These are phyloP conservation scores for Hypholoma fasciculare DNA, from an alignment of 768 basidiomycete species.

Conservation along the genomic window DNA sequence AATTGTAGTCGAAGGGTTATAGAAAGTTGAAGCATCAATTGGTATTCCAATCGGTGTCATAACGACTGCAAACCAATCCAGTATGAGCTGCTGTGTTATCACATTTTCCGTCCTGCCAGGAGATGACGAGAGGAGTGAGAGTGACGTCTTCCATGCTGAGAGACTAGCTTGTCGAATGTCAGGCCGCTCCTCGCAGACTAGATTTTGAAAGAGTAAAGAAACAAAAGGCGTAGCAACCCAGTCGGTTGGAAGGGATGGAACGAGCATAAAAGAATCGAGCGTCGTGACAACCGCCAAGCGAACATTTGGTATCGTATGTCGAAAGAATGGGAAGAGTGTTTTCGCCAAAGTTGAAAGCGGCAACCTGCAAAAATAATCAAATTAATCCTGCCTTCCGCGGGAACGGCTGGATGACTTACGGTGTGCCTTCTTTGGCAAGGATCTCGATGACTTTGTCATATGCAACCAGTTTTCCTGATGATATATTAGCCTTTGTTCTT, in stretches of 20 bases:
- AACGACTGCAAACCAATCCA: slow-evolving; percentile 85
- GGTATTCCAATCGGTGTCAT: slow-evolving; percentile 89
- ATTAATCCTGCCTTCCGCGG: not conserved
- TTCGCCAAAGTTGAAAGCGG: slow-evolving; percentile 83
- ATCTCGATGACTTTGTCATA: slow-evolving; percentile 78
- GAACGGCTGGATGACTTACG: slow-evolving; percentile 51
- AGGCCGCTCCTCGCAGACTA: slow-evolving; percentile 84
- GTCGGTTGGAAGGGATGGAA: slow-evolving; percentile 67
- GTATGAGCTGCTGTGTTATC: slow-evolving; percentile 57
- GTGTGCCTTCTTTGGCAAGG: slow-evolving; percentile 63
- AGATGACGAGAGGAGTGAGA: slow-evolving; percentile 50
- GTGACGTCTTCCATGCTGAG: slow-evolving; percentile 70
- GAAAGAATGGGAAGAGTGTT: slow-evolving; percentile 93
- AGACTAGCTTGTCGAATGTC: slow-evolving; percentile 81
- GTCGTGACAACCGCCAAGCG: slow-evolving; percentile 92
- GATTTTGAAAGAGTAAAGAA: slow-evolving; percentile 88
- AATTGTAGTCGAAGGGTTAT: slow-evolving; percentile 53
- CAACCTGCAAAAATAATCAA: slow-evolving; percentile 42
- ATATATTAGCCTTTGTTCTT: slow-evolving; percentile 4
- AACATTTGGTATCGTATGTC: slow-evolving; percentile 93
- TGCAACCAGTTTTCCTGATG: slow-evolving; percentile 76
- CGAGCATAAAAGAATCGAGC: slow-evolving; percentile 81
- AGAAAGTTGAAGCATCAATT: slow-evolving; percentile 70
- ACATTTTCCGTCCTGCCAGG: slow-evolving; percentile 52
- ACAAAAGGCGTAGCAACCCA: slow-evolving; percentile 84